These are phyloP conservation scores for Auricularia cornea DNA, from an alignment of 768 basidiomycete species.

Conservation along the genomic window DNA sequence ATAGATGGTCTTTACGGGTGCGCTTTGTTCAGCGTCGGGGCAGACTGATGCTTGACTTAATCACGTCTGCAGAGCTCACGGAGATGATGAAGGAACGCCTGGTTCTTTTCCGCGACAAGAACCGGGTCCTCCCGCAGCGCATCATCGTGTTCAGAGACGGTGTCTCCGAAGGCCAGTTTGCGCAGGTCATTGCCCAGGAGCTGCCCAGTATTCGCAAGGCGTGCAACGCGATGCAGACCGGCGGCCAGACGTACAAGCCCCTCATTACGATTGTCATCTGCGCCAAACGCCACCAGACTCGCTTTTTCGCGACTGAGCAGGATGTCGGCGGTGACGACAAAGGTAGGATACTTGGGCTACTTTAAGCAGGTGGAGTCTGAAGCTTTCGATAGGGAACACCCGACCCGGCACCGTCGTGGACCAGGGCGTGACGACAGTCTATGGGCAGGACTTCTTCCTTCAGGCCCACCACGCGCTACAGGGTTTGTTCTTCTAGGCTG, in stretches of 20 bases:
- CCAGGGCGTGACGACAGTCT: slow-evolving; percentile 60
- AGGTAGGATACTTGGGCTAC: neutral
- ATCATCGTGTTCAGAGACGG: slow-evolving; percentile 74
- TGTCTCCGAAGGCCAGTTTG: slow-evolving; percentile 80
- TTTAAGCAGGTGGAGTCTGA: slow-evolving; percentile 27
- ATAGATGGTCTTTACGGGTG: neutral
- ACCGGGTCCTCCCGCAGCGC: slow-evolving; percentile 50
- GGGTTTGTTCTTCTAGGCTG: neutral
- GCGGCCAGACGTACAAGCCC: slow-evolving; percentile 47
- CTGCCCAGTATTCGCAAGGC: slow-evolving; percentile 53
- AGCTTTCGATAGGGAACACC: slow-evolving; percentile 63
- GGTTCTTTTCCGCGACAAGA: slow-evolving; percentile 45
- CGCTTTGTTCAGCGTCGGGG: too few relatives aligned
- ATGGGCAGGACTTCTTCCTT: slow-evolving; percentile 44
- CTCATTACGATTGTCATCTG: slow-evolving; percentile 67
- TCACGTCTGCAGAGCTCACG: slow-evolving; percentile 48
- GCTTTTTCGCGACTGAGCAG: slow-evolving; percentile 47
- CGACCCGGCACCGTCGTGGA: slow-evolving; percentile 75
- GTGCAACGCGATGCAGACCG: slow-evolving; percentile 43
- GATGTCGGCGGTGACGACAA: neutral
- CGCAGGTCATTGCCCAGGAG: slow-evolving; percentile 50
- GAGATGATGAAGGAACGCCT: slow-evolving; percentile 69
- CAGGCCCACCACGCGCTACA: slow-evolving; percentile 27
- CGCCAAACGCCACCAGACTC: slow-evolving; percentile 64
- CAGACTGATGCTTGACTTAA: too few relatives aligned